These are phyloP conservation scores for Sarocladium strictum DNA, from an alignment of 2,329 filamentous ascomycete genomes.

Conservation along the genomic window DNA sequence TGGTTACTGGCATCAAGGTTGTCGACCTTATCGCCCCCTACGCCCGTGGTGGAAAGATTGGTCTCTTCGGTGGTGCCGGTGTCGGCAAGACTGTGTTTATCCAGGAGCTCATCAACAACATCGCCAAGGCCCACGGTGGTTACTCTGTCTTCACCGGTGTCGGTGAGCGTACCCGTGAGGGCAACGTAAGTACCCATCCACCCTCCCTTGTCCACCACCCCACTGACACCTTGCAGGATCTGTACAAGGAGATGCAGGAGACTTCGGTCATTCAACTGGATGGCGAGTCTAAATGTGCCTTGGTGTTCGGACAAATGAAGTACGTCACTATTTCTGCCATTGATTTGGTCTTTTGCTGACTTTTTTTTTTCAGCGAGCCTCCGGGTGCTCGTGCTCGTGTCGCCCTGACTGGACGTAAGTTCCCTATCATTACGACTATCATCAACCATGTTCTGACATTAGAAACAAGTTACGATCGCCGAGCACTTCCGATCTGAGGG, in stretches of 20 bases:
- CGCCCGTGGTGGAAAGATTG: constrained; percentile 99
- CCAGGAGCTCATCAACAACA: constrained; percentile 99
- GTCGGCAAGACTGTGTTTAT: constrained; percentile 99
- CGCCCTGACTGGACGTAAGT: constrained; percentile 70
- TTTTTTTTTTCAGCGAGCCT: too few species aligned
- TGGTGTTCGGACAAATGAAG: constrained; percentile 99
- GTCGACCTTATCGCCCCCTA: constrained; percentile 98
- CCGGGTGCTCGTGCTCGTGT: constrained; percentile 99
- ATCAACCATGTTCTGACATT: background rate
- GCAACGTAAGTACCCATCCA: constrained; percentile 49
- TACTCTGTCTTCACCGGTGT: constrained; percentile 99
- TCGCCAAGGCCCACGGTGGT: constrained; percentile 99
- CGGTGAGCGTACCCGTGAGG: constrained; percentile 99
- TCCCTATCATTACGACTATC: background rate
- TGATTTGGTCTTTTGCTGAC: too few species aligned
- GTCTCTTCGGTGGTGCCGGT: constrained; percentile 99
- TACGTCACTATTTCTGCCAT: too few species aligned
- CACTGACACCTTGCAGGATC: constrained; percentile 45
- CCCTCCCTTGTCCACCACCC: background rate
- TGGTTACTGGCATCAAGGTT: constrained; percentile 99
- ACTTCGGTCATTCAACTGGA: constrained; percentile 99
- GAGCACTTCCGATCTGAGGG: constrained; percentile 79
- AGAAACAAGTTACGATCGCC: constrained; percentile 56
- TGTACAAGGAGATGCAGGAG: constrained; percentile 99
- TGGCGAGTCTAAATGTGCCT: constrained; percentile 97